Evolutionary conservation across 345 rosid species (phyloP).

Genomic region (Sisymbrium irio): DNA sequence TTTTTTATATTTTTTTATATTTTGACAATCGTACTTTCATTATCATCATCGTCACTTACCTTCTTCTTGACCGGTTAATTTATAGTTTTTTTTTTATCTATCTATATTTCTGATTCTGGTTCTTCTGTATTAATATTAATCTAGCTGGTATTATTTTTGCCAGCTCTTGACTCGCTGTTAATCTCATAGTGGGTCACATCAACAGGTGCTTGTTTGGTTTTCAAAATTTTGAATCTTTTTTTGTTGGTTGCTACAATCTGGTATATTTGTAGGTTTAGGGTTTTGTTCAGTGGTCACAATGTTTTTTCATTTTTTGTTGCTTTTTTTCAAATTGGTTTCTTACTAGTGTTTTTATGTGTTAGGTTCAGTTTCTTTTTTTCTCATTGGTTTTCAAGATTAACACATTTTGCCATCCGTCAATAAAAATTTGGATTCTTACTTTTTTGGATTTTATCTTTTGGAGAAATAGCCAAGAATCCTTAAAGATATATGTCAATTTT

Average conservation of each 20-base stretch:
- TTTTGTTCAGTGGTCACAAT: conserved; percentile 53
- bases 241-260: conserved; percentile 37
- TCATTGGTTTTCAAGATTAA: conserved; percentile 21
- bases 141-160: conserved; percentile 28
- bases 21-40: conserved; percentile 23
- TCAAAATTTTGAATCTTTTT: background rate
- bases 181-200: conserved; percentile 97
- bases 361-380: background rate
- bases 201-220: conserved; percentile 61
- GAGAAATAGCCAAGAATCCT: conserved; percentile 21
- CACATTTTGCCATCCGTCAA: conserved; percentile 29
- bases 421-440: conserved; percentile 2
- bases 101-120: conserved; percentile 7
- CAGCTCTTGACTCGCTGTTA: conserved; percentile 75
- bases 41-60: background rate
- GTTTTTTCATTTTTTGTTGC: background rate
- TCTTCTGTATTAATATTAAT: conserved; percentile 8
- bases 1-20: background rate
- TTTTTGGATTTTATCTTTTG: background rate
- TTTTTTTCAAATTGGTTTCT: conserved; percentile 17
- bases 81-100: background rate
- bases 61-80: conserved; percentile 10
- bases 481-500: conserved; percentile 24
- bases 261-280: conserved; percentile 54
- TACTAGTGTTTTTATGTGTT: conserved; percentile 16